Evolutionary conservation across 768 basidiomycete species (phyloP), one percentile per base, ranked within the genome.

Genomic region (Chiua virens): DNA sequence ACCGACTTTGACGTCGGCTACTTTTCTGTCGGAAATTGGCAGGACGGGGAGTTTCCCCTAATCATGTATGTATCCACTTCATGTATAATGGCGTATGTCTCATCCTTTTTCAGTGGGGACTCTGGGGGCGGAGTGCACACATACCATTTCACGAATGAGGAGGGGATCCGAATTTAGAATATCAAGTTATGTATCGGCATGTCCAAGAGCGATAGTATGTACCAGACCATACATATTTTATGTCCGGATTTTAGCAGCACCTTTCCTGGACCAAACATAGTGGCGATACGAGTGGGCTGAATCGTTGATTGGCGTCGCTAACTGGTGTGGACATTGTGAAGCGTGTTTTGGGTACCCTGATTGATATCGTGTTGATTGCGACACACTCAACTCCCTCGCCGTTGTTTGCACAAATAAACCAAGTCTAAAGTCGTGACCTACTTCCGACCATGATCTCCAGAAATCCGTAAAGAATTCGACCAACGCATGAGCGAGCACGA

Each of bases 21-120:
- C 51, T 87, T 88, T 61, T 74, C 78, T 2, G 52, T 86, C 14
- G 87, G 87, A 5, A 79, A 87, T 57, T 64, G 69, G 8, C 76
- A 66, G 47, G 66, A 69, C 25, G 76, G 75, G 4, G 82, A 87
- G 57, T 69, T 79, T 50, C 72, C 78, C 7, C 70, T 89, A 2
- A 69, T 89, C 48, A 76, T 86, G 86, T 89, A 65, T 56, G 84
- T 77, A 6, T 52, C 47, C 32, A 27, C 20, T 42, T 43, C 13
- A 22, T 36, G 43, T 50, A 32, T 30, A 15, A 37, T 42, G 32
- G 14, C 21, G 23, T 10, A 2, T n/a, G 76, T 75, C 30, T 57
- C 48, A 55, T 36, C 25, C 42, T 42, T 45, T 40, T 11, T 11
- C 40, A 81, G 80, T 15, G 80, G 80, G 5, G 79, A 81, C 60